Evolutionary conservation across 805 yeast genomes (phyloP), one percentile per base, ranked within the genome.

Genomic region (Suhomyces pyralidae): DNA sequence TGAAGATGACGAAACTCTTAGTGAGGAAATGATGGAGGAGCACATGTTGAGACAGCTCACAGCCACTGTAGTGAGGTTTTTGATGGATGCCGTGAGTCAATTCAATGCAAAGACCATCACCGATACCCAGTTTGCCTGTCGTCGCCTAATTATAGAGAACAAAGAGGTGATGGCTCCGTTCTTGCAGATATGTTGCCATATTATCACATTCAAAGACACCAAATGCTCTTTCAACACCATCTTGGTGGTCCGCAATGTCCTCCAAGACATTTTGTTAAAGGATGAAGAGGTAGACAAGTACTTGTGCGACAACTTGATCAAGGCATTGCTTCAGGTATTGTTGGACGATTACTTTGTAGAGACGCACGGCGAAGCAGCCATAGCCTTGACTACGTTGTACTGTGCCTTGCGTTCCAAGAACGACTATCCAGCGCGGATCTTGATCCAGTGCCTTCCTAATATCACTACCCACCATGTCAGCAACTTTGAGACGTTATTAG

Each of bases 21-120:
- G 94, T n/a, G 97, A 92, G 59, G 99, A 94, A 65, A 94, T 94
- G 96, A 86, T 94, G 88, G 97, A 93, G 60, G 99, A 94, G 66
- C 97, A 93, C 68, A 80, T 93, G 76, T 74, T 93, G 54, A 78
- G 99, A 59, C 98, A 94, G 66, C 79, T 94, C 40, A 92, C 98
- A 0, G 96, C 96, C 1, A 92, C 96, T 3, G 90, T 90, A 9
- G 97, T 87, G 50, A 77, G 97, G 54, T 78, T 92, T 63, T 70
- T 94, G 57, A 89, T 92, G 69, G 98, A 93, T 65, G 76, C 91
- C 47, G 88, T 88, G 30, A 96, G 96, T 1, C 97, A 92, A 67
- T 79, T 82, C 50, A 81, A 88, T 49, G 72, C 79, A 28, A 75
- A 70, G 61, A 73, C 68, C 15, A 65, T 82, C 48, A 76, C 81